phyloP scores from a whole-genome alignment of 345 rosid genomes.

The Schrenkiella parvula region DNA sequence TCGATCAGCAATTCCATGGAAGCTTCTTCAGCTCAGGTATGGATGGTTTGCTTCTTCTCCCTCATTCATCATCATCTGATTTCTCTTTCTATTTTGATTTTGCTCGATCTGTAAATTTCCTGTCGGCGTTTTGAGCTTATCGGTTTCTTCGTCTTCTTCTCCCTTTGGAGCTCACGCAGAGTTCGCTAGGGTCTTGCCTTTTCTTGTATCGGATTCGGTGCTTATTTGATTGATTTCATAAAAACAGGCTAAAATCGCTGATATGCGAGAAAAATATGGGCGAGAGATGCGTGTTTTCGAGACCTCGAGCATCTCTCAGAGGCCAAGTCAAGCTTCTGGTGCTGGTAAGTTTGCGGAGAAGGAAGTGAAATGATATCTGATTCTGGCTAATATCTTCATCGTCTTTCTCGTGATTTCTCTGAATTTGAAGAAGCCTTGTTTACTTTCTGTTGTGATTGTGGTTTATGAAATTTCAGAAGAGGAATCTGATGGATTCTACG shows the following conservation, averaged over 20 bases:
- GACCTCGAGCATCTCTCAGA: constrained; percentile 42
- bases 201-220: constrained; percentile 4
- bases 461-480: constrained; percentile 38
- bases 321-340: constrained; percentile 38
- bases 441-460: neutral
- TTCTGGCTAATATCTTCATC: neutral
- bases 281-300: constrained; percentile 74
- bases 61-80: neutral
- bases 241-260: constrained; percentile 59
- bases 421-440: neutral
- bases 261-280: constrained; percentile 65
- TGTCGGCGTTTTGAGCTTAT: neutral
- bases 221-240: constrained; percentile 14
- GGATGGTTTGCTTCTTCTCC: neutral
- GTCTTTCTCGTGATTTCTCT: neutral
- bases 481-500: constrained; percentile 79
- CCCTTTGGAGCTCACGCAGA: neutral
- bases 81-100: neutral
- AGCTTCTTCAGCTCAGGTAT: constrained; percentile 63
- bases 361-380: neutral
- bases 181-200: neutral
- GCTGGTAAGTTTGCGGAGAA: constrained; percentile 33
- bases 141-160: neutral
- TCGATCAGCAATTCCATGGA: constrained; percentile 59
- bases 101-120: neutral